Conservation (phyloP, 306 rosid genomes). For the Senna siamea region DNA sequence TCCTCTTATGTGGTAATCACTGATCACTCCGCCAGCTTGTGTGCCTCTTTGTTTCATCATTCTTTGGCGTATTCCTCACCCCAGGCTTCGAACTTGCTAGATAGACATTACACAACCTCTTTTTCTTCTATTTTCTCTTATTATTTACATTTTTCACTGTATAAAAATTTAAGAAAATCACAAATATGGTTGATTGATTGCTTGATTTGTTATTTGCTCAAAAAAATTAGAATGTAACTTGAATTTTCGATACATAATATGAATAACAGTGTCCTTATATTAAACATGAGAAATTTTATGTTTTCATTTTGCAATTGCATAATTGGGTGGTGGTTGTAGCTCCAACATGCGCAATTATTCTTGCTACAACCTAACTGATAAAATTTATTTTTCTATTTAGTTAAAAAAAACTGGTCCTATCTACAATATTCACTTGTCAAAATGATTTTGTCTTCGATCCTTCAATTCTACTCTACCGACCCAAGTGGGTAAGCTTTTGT, state of each 20-base stretch:
- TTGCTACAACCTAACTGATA: background rate
- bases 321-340: conserved; percentile 3
- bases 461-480: conserved; percentile 15
- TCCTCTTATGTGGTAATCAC: background rate
- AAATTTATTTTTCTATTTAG: background rate
- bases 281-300: too few relatives aligned
- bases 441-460: background rate
- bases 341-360: conserved; percentile 28
- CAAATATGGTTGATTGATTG: too few relatives aligned
- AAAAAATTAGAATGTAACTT: too few relatives aligned
- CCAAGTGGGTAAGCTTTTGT: background rate
- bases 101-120: too few relatives aligned
- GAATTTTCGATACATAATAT: too few relatives aligned
- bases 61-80: background rate
- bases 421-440: conserved; percentile 1
- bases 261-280: too few relatives aligned
- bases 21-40: conserved; percentile 1
- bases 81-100: too few relatives aligned
- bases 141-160: too few relatives aligned
- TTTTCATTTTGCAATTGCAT: background rate
- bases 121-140: background rate
- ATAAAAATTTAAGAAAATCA: too few relatives aligned
- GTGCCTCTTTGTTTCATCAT: conserved; percentile 1
- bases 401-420: background rate
- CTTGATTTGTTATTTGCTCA: too few relatives aligned